Evolutionary conservation across 768 basidiomycete species (phyloP).

Genomic region (Agaricus subrufescens): DNA sequence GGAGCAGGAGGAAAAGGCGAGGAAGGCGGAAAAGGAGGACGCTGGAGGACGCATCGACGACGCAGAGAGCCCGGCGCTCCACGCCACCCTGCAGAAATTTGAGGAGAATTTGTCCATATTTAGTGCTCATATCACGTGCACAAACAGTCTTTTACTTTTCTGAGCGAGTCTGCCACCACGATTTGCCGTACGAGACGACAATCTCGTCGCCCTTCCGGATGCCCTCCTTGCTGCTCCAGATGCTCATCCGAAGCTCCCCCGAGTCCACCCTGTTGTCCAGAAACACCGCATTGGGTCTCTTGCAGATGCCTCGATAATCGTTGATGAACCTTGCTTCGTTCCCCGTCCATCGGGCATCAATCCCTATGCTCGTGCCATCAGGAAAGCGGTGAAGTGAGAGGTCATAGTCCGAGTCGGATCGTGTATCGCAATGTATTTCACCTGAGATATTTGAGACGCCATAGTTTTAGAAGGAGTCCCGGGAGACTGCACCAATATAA

Average conservation of each 20-base stretch:
- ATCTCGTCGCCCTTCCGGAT: constrained; percentile 83
- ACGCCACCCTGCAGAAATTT: constrained; percentile 23
- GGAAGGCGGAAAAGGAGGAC: constrained; percentile 48
- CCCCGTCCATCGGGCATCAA: constrained; percentile 72
- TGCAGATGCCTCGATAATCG: constrained; percentile 78
- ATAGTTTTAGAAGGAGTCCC: not conserved
- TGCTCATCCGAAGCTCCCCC: constrained; percentile 73
- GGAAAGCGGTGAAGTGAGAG: constrained; percentile 66
- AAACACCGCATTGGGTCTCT: constrained; percentile 69
- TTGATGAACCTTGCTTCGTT: constrained; percentile 91
- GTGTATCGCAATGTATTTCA: constrained; percentile 76
- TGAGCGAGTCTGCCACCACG: constrained; percentile 66
- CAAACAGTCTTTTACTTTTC: not conserved
- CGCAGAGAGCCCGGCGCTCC: constrained; percentile 9
- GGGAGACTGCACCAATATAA: constrained; percentile 46
- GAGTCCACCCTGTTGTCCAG: constrained; percentile 43
- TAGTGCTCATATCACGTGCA: constrained; percentile 10
- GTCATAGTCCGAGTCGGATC: constrained; percentile 80
- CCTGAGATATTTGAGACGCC: constrained; percentile 32
- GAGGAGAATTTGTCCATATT: constrained; percentile 20
- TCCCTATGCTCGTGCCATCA: constrained; percentile 60
- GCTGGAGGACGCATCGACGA: constrained; percentile 40
- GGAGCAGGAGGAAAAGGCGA: constrained; percentile 55
- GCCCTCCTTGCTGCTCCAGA: constrained; percentile 57
- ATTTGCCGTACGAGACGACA: constrained; percentile 83